Base-by-base conservation (phyloP, 805 yeast species). In the Ogataea nonfermentans region DNA sequence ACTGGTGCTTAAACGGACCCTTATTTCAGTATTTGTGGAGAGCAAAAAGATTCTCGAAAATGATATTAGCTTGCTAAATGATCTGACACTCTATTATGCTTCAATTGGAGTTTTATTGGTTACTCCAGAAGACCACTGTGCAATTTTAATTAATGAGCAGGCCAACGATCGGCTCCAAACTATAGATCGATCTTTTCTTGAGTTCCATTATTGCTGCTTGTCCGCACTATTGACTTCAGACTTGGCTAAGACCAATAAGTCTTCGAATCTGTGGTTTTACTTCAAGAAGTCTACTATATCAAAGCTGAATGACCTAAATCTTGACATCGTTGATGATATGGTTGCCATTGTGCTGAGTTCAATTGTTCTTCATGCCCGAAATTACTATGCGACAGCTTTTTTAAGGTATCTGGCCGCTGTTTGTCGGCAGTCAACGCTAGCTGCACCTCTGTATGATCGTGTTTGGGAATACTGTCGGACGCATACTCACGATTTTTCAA, bases 371-470 rank as follows among this genome's bases (percentile, higher is more conserved):
- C 81, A 75, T 47, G 69, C 68, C 8, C 50, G 64, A 29, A 76
- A 73, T 50, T 75, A 75, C 49, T 74, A 74, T 39, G 76, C 78
- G 0, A 65, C 73, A 66, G 51, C 57, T n/a, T 59, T 65, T 41
- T 57, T 70, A 4, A 33, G 55, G 32, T 49, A 38, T 37, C 46
- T 47, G 35, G 32, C 48, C 29, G 40, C 53, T 5, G 16, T 39
- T 2, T 11, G 38, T 7, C 32, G 48, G 15, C 24, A 28, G 9
- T 9, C 12, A 6, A 29, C 29, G 12, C 32, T 32, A 11, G 10
- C 37, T 14, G 35, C 27, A 8, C 9, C 13, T 12, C 20, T 31
- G n/a, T 31, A 35, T 35, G 22, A 20, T 7, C 19, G 12, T 6
- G 13, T 40, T 6, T 35, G 38, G 39, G 13, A 22, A 8, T 45